Percentiles rank a stretch among this genome's conserved stretches.
These are phyloP conservation scores for Penicillium sp. DNA, from an alignment of 2,329 filamentous ascomycete species.

Conservation along the genomic window DNA sequence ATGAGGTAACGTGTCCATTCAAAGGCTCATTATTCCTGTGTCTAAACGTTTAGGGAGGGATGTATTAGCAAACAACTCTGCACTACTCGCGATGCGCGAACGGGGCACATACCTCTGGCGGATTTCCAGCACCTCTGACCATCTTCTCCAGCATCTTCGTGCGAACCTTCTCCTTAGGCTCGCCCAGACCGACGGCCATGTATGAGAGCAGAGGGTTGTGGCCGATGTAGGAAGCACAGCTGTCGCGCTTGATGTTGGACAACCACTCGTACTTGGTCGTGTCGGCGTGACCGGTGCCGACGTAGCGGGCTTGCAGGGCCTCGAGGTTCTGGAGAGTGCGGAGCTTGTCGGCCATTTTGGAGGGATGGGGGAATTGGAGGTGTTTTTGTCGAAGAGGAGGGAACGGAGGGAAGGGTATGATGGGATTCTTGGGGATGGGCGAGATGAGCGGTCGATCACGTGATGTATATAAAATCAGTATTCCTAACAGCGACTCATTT, in stretches of 20 bases:
- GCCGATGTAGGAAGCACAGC: conserved; percentile 82
- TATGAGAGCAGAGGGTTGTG: conserved; percentile 87
- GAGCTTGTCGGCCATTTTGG: conserved; percentile 83
- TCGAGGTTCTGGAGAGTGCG: conserved; percentile 97
- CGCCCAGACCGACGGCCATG: conserved; percentile 85
- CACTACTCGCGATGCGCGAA: neutral
- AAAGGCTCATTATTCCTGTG: conserved; percentile 7
- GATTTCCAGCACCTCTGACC: conserved; percentile 66
- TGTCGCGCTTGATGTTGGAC: conserved; percentile 93
- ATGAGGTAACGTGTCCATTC: neutral
- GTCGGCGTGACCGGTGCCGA: conserved; percentile 94
- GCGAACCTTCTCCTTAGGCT: conserved; percentile 77
- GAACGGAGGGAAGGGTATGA: neutral
- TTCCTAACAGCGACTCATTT: neutral
- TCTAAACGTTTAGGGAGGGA: neutral
- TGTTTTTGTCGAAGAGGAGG: neutral
- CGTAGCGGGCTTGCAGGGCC: conserved; percentile 90
- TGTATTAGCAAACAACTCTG: conserved; percentile 1
- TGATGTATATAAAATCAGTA: conserved; percentile 1
- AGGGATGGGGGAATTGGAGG: neutral
- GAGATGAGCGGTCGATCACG: neutral
- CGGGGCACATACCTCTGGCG: conserved; percentile 57
- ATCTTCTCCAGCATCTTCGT: conserved; percentile 76
- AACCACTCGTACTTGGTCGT: conserved; percentile 98
- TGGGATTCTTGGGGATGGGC: neutral